phyloP scores from a whole-genome alignment of 1,284 basidiomycete species.

The Marasmius oreades region DNA sequence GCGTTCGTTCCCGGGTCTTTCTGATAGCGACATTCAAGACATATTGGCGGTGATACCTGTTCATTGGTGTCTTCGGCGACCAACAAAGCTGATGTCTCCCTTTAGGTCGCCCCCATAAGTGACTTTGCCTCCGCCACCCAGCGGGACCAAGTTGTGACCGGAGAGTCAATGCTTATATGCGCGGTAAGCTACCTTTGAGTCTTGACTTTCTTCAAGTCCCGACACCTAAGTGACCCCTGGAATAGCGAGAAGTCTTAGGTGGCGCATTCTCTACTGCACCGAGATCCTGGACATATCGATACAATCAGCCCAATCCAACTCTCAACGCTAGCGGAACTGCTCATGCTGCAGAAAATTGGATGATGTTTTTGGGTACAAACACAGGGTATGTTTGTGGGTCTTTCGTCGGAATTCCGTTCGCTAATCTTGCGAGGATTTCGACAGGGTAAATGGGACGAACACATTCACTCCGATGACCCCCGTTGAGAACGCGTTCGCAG shows the following conservation, averaged over 20 bases:
- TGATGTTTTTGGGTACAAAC: conserved; percentile 57
- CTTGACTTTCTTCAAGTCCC: background rate
- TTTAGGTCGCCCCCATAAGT: conserved; percentile 28
- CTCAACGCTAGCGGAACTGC: conserved; percentile 22
- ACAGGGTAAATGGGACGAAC: conserved; percentile 43
- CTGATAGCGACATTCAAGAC: conserved; percentile 33
- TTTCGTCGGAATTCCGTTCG: too few species aligned
- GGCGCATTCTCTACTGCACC: conserved; percentile 30
- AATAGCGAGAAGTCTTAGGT: conserved; percentile 45
- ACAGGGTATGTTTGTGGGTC: conserved; percentile 47
- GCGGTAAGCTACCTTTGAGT: conserved; percentile 31
- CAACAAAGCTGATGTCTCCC: background rate
- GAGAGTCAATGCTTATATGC: conserved; percentile 46
- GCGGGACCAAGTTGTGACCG: conserved; percentile 40
- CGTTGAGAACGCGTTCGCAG: conserved; percentile 42
- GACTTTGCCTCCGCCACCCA: conserved; percentile 38
- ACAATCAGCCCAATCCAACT: conserved; percentile 50
- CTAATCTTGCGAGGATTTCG: background rate
- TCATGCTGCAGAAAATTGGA: conserved; percentile 59
- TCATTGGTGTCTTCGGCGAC: conserved; percentile 16
- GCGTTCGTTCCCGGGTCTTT: conserved; percentile 43
- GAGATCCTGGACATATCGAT: conserved; percentile 9
- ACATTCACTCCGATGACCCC: conserved; percentile 36
- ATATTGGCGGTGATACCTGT: conserved; percentile 30
- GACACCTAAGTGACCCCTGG: background rate